Evolutionary conservation across 148 eudicot species (phyloP).

Genomic region (Nepenthes mirabilis): DNA sequence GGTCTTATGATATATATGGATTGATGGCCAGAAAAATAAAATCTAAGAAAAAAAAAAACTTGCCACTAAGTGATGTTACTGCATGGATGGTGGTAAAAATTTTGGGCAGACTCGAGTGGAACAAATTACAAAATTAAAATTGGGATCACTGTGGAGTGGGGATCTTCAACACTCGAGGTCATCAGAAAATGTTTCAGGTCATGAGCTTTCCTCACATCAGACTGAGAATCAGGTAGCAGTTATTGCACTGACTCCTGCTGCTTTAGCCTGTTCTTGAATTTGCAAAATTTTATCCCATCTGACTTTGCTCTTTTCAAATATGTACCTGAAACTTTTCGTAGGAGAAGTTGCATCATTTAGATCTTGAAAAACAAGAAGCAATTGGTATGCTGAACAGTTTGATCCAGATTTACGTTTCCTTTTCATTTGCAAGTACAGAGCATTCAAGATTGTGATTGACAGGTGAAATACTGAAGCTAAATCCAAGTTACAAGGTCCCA

Average conservation of each 20-base stretch:
- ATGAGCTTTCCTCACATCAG: slow-evolving; percentile 16
- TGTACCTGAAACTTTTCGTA: slow-evolving; percentile 3
- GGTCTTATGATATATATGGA: no score
- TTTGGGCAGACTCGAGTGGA: slow-evolving; percentile 91
- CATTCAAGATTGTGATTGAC: slow-evolving; percentile 14
- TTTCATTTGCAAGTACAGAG: neutral
- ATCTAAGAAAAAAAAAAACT: no score
- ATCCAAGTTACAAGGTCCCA: slow-evolving; percentile 73
- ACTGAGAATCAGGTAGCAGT: slow-evolving; percentile 32
- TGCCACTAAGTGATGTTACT: slow-evolving; percentile 52
- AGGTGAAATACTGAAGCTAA: slow-evolving; percentile 88
- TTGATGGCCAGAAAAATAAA: no score
- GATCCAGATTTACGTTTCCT: slow-evolving; percentile 1
- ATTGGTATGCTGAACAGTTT: slow-evolving; percentile 38
- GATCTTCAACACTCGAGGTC: slow-evolving; percentile 24
- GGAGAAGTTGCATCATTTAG: slow-evolving; percentile 52
- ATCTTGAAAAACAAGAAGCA: slow-evolving; percentile 77
- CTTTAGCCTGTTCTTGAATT: neutral
- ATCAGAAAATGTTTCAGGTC: slow-evolving; percentile 17
- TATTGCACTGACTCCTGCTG: neutral
- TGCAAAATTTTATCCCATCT: neutral
- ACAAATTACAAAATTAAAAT: slow-evolving; percentile 63
- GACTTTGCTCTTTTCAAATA: neutral
- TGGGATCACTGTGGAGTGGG: slow-evolving; percentile 27
- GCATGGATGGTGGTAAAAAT: slow-evolving; percentile 55